These are phyloP conservation scores for Rhododendron kiyosumense DNA, from an alignment of 148 eudicot genomes.

Conservation along the genomic window DNA sequence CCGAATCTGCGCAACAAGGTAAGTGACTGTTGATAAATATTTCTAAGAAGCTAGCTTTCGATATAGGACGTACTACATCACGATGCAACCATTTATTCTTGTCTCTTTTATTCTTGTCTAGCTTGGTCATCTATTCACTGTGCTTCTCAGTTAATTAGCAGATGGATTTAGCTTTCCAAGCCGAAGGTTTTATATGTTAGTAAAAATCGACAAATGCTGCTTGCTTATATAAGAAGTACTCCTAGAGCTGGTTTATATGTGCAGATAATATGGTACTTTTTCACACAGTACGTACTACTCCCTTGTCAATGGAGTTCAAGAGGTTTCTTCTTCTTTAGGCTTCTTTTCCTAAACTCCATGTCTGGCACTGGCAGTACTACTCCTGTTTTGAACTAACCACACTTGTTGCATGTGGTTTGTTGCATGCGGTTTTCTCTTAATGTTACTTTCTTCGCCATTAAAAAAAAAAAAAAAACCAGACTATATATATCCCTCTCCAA, in stretches of 20 bases:
- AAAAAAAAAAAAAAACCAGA: no score
- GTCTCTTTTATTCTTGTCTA: not conserved
- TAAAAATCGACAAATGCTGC: not conserved
- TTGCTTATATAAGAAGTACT: not conserved
- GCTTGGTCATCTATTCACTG: not conserved
- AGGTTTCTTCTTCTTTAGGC: not conserved
- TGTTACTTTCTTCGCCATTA: no score
- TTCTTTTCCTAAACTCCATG: not conserved
- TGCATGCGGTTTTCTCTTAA: no score
- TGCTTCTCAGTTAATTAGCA: not conserved
- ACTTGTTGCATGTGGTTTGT: no score
- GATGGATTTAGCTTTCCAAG: not conserved
- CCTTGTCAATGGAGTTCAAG: not conserved
- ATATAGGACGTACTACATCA: not conserved
- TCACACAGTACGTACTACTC: not conserved
- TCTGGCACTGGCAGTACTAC: not conserved
- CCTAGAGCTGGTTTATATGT: not conserved
- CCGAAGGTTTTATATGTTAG: not conserved
- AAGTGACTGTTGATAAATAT: not conserved
- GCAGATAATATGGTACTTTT: not conserved
- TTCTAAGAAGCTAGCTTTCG: not conserved
- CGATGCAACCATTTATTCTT: not conserved
- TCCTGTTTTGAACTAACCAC: not conserved
- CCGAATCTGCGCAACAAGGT: not conserved
- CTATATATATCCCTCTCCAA: no score